These are phyloP conservation scores for Allodekkera sacchari DNA, from an alignment of 805 yeast genomes.

Conservation along the genomic window DNA sequence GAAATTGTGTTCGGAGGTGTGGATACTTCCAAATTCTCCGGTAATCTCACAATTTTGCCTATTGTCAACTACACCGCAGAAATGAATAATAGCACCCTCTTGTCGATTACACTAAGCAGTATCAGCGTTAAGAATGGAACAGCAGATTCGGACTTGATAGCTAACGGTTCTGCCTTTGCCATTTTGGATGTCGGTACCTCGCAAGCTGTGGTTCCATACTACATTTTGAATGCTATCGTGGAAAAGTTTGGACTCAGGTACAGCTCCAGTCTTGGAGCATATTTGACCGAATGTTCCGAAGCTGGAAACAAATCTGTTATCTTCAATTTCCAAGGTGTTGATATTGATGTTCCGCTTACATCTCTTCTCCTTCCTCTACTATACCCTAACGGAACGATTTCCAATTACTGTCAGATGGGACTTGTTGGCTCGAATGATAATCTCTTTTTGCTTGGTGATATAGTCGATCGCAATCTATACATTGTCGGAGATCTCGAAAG, in stretches of 20 bases:
- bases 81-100: constrained; percentile 28
- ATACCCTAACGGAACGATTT: constrained; percentile 5
- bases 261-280: constrained; percentile 31
- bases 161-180: constrained; percentile 23
- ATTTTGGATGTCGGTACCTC: constrained; percentile 49
- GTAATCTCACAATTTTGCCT: constrained; percentile 21
- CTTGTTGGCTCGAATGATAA: constrained; percentile 23
- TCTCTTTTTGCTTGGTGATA: constrained; percentile 34
- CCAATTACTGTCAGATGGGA: constrained; percentile 32
- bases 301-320: constrained; percentile 19
- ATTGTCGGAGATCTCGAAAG: not conserved
- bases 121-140: constrained; percentile 20
- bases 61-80: constrained; percentile 7
- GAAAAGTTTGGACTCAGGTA: constrained; percentile 33
- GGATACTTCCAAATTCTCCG: constrained; percentile 49
- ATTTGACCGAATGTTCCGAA: constrained; percentile 32
- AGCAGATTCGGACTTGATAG: constrained; percentile 8
- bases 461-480: constrained; percentile 4
- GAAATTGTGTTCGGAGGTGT: constrained; percentile 58
- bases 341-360: constrained; percentile 38
- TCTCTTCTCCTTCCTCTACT: constrained; percentile 7
- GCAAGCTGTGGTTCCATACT: constrained; percentile 33
- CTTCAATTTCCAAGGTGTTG: constrained; percentile 47
- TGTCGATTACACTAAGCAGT: constrained; percentile 37
- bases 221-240: constrained; percentile 17